Conservation (phyloP, 2,329 filamentous ascomycete species). For the Phyllosticta capitalensis region DNA sequence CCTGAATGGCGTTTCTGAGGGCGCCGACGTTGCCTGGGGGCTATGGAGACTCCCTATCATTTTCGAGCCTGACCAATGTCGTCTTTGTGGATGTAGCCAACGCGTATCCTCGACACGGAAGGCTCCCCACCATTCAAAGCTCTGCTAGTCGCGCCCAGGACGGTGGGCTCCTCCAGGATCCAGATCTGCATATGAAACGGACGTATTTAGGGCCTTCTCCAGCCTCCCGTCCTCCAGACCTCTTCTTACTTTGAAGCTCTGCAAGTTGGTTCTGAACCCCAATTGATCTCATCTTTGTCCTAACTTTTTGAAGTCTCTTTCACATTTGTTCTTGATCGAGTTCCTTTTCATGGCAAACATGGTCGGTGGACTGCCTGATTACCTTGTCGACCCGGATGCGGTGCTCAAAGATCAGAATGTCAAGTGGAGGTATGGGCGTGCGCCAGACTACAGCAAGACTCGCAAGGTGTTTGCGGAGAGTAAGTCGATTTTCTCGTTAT, state of each 20-base stretch:
- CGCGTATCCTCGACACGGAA: slow-evolving; percentile 6
- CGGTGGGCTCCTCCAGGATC: neutral
- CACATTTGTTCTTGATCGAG: neutral
- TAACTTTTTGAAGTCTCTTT: neutral
- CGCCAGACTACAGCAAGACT: slow-evolving; percentile 57
- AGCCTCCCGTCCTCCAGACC: neutral
- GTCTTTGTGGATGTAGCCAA: slow-evolving; percentile 1
- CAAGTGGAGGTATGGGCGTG: slow-evolving; percentile 50
- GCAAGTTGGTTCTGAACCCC: neutral
- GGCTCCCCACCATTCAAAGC: slow-evolving; percentile 4
- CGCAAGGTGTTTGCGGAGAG: slow-evolving; percentile 50
- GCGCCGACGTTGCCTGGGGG: slow-evolving; percentile 9
- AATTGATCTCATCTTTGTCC: neutral
- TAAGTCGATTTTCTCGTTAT: slow-evolving; percentile 28
- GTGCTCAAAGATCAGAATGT: slow-evolving; percentile 45
- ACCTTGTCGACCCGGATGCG: slow-evolving; percentile 49
- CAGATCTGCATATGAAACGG: neutral
- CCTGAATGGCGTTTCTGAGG: slow-evolving; percentile 6
- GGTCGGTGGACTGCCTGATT: slow-evolving; percentile 42
- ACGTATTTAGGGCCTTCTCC: neutral
- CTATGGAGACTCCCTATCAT: slow-evolving; percentile 8
- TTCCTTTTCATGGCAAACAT: slow-evolving; percentile 11
- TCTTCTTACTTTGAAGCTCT: neutral
- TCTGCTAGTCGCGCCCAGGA: slow-evolving; percentile 3
- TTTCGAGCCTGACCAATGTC: slow-evolving; percentile 8